These are phyloP conservation scores for Cenchrus fungigraminus DNA, from an alignment of 176 grass and related monocot species.

Conservation along the genomic window DNA sequence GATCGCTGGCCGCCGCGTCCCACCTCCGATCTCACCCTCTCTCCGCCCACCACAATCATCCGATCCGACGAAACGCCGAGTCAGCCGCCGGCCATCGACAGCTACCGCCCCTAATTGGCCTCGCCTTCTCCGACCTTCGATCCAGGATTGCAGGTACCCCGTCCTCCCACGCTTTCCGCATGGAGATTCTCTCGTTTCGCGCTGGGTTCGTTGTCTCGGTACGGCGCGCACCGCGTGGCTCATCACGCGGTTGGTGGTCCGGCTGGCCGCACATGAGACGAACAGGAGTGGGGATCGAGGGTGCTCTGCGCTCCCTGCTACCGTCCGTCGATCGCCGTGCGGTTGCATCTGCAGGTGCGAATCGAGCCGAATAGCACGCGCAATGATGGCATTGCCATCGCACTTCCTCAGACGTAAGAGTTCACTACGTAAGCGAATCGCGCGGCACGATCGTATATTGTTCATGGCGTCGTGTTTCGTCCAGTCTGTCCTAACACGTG, in stretches of 20 bases:
- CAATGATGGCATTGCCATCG: not conserved
- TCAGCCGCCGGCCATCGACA: constrained; percentile 13
- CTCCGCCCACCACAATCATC: not conserved
- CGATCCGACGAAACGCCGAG: not conserved
- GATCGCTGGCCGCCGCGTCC: too few species aligned
- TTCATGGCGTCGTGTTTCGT: not conserved
- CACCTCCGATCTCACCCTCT: not conserved
- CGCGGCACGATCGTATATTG: not conserved
- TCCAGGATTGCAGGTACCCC: not conserved
- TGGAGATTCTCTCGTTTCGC: constrained; percentile 1
- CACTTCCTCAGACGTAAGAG: not conserved
- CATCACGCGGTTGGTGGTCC: constrained; percentile 13
- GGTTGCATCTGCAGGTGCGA: not conserved
- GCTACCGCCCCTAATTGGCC: not conserved
- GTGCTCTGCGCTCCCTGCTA: not conserved
- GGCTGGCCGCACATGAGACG: not conserved
- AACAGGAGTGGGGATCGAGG: not conserved
- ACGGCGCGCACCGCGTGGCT: constrained; percentile 3
- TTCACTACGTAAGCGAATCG: constrained; percentile 1
- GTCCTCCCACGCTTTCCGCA: not conserved
- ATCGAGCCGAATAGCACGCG: not conserved
- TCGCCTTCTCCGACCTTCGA: not conserved
- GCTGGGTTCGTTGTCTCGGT: not conserved
- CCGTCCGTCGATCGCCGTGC: not conserved
- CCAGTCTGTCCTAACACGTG: not conserved